phyloP scores from a whole-genome alignment of 331 rosid species.

The Malus hybrid region DNA sequence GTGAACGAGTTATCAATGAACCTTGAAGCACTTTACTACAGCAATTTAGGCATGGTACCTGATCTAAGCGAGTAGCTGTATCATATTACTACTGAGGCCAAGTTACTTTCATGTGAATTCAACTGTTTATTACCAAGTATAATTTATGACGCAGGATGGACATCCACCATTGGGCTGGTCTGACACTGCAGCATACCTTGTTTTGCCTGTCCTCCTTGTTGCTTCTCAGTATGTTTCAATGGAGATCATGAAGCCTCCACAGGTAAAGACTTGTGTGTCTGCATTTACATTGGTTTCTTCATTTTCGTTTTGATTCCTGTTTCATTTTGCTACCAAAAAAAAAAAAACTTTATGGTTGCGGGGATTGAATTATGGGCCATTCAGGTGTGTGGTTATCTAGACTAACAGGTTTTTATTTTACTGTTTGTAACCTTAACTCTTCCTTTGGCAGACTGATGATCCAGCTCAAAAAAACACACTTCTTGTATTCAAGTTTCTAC shows the following conservation, averaged over 20 bases:
- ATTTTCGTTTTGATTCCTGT: background rate
- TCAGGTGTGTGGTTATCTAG: background rate
- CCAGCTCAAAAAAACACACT: conserved; percentile 86
- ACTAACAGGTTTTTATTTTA: background rate
- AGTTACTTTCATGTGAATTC: conserved; percentile 4
- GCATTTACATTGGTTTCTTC: background rate
- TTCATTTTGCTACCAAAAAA: background rate
- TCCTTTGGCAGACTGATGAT: conserved; percentile 79
- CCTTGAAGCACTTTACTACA: background rate
- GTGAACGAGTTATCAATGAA: background rate
- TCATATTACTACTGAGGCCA: background rate
- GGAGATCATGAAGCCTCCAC: conserved; percentile 99
- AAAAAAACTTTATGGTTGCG: background rate
- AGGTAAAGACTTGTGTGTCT: conserved; percentile 40
- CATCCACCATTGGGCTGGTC: conserved; percentile 98
- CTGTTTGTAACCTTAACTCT: conserved; percentile 17
- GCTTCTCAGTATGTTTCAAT: conserved; percentile 79
- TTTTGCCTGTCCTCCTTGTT: conserved; percentile 88
- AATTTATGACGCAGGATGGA: conserved; percentile 67
- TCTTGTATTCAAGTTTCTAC: conserved; percentile 91
- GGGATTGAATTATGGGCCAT: background rate
- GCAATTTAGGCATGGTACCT: conserved; percentile 4
- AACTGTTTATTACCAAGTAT: background rate
- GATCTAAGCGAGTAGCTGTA: background rate
- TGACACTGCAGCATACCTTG: conserved; percentile 87